Conservation (phyloP, 371 early-diverging fungal genomes). For the Mucor circinelloides region DNA sequence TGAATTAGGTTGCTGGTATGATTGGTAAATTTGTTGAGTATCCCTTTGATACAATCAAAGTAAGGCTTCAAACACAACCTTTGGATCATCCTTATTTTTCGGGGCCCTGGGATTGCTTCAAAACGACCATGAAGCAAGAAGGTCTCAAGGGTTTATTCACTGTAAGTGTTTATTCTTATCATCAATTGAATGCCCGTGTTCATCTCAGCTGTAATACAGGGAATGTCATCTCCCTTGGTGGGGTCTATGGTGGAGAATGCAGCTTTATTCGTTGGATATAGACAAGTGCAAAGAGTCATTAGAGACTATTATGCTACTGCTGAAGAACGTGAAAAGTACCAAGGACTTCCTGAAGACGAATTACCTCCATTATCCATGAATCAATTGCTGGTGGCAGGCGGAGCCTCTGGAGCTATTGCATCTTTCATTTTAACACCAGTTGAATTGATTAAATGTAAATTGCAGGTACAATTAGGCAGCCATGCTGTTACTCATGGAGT, state of each 20-base stretch:
- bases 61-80: slow-evolving; percentile 90
- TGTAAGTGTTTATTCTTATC: slow-evolving; percentile 36
- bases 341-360: slow-evolving; percentile 23
- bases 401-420: slow-evolving; percentile 83
- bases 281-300: slow-evolving; percentile 76
- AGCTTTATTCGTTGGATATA: slow-evolving; percentile 87
- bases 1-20: slow-evolving; percentile 80
- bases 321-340: slow-evolving; percentile 22
- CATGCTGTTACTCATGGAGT: slow-evolving; percentile 23
- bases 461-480: slow-evolving; percentile 82
- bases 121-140: slow-evolving; percentile 66
- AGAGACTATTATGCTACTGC: slow-evolving; percentile 29
- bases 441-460: slow-evolving; percentile 93
- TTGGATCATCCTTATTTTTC: slow-evolving; percentile 66
- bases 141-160: slow-evolving; percentile 83
- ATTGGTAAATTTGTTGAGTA: slow-evolving; percentile 93
- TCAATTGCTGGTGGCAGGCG: slow-evolving; percentile 84
- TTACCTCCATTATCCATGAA: slow-evolving; percentile 47
- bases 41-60: slow-evolving; percentile 97
- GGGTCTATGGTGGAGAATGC: slow-evolving; percentile 96
- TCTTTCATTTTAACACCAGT: slow-evolving; percentile 92
- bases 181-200: neutral
- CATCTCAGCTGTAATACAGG: slow-evolving; percentile 48
- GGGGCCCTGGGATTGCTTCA: slow-evolving; percentile 88
- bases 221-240: slow-evolving; percentile 88